Evolutionary conservation across 176 grass and related monocot species (phyloP).

Genomic region (Juncus inflexus): DNA sequence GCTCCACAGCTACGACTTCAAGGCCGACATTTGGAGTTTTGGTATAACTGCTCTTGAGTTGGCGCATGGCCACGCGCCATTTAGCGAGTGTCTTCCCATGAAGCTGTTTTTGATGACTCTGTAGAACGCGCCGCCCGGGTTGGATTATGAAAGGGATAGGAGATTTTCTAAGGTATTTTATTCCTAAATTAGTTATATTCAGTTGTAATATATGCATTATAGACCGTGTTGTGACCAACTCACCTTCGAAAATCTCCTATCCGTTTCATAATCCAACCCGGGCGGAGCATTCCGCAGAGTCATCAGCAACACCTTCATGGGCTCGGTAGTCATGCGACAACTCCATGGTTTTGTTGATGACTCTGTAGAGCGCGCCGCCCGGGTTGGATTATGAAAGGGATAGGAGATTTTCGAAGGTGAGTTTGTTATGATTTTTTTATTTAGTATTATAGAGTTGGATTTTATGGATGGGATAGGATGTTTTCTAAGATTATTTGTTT

Average conservation of each 20-base stretch:
- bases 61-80: conserved; percentile 96
- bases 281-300: conserved; percentile 98
- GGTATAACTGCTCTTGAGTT: conserved; percentile 95
- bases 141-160: conserved; percentile 93
- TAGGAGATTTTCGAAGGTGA: conserved; percentile 91
- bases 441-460: too few relatives aligned
- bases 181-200: conserved; percentile 2
- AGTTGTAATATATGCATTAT: conserved; percentile 1
- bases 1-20: conserved; percentile 98
- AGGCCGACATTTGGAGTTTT: conserved; percentile 99
- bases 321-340: conserved; percentile 99
- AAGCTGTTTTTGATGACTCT: conserved; percentile 97
- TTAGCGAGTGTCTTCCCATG: conserved; percentile 94
- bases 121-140: conserved; percentile 94
- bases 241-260: conserved; percentile 96
- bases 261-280: conserved; percentile 90
- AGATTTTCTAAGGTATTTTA: conserved; percentile 74
- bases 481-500: too few relatives aligned
- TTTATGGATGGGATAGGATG: too few relatives aligned
- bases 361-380: conserved; percentile 94
- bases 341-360: conserved; percentile 96
- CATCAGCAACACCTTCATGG: conserved; percentile 98
- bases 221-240: too few relatives aligned
- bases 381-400: conserved; percentile 95
- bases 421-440: background rate